phyloP scores from a whole-genome alignment of 352 stramenopile species.

The Achlya hypogyna region DNA sequence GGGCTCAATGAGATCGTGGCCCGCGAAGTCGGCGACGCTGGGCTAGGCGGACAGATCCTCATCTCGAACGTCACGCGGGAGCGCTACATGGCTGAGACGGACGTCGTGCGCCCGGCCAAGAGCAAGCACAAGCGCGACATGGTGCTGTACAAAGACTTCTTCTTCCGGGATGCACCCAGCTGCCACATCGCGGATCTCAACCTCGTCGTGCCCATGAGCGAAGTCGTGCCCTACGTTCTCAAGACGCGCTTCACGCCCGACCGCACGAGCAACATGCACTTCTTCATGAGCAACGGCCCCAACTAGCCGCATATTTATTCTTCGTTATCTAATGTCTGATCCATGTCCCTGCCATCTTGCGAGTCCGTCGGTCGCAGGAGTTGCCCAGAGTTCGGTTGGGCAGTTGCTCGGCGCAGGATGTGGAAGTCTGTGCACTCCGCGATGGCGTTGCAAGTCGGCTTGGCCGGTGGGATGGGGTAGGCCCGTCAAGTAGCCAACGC shows the following conservation, averaged over 20 bases:
- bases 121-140: neutral
- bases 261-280: slow-evolving; percentile 5
- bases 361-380: too few species aligned
- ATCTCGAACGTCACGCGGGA: slow-evolving; percentile 44
- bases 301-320: too few species aligned
- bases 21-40: slow-evolving; percentile 54
- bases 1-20: slow-evolving; percentile 58
- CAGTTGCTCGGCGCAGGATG: too few species aligned
- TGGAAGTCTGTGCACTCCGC: too few species aligned
- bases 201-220: slow-evolving; percentile 13
- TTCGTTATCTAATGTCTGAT: too few species aligned
- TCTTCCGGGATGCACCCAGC: slow-evolving; percentile 19
- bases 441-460: too few species aligned
- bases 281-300: slow-evolving; percentile 5
- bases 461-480: too few species aligned
- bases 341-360: too few species aligned
- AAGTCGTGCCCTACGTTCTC: slow-evolving; percentile 20
- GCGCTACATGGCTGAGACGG: slow-evolving; percentile 29
- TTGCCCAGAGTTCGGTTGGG: too few species aligned
- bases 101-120: neutral
- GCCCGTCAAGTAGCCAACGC: too few species aligned
- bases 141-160: slow-evolving; percentile 11
- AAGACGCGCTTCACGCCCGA: slow-evolving; percentile 7
- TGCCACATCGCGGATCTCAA: slow-evolving; percentile 18
- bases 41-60: slow-evolving; percentile 55